A percentile compares a stretch with the other conserved stretches of the same genome.
Conservation (phyloP, 257 asterid genomes). For the Echium plantagineum region DNA sequence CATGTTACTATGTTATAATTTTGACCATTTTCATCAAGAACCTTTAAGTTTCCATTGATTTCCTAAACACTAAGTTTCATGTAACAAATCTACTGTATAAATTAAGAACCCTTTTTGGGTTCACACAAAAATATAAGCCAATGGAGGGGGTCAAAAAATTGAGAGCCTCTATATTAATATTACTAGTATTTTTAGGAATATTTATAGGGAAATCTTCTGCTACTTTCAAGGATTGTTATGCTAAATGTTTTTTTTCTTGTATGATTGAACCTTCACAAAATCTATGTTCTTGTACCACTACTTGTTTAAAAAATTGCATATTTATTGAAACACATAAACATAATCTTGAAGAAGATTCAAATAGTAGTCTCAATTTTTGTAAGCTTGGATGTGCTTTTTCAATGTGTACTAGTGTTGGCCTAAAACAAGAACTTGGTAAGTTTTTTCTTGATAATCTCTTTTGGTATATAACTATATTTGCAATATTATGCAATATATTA, state of each 20-base stretch:
- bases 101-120: not conserved
- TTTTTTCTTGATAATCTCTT: not conserved
- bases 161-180: constrained; percentile 22
- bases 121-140: not conserved
- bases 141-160: constrained; percentile 32
- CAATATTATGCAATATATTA: not conserved
- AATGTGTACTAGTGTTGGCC: constrained; percentile 53
- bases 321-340: constrained; percentile 28
- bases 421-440: constrained; percentile 56
- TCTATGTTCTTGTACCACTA: constrained; percentile 78
- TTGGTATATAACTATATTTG: not conserved
- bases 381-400: constrained; percentile 86
- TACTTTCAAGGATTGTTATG: constrained; percentile 76
- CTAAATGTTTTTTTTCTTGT: constrained; percentile 75
- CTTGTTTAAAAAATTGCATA: constrained; percentile 81
- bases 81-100: not conserved
- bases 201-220: constrained; percentile 30
- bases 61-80: not conserved
- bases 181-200: constrained; percentile 34
- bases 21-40: not conserved
- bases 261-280: constrained; percentile 78
- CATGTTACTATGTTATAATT: not conserved
- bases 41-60: not conserved
- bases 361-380: constrained; percentile 50
- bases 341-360: constrained; percentile 12